Evolutionary conservation across 345 rosid genomes (phyloP).

Genomic region (Citrus maxima): DNA sequence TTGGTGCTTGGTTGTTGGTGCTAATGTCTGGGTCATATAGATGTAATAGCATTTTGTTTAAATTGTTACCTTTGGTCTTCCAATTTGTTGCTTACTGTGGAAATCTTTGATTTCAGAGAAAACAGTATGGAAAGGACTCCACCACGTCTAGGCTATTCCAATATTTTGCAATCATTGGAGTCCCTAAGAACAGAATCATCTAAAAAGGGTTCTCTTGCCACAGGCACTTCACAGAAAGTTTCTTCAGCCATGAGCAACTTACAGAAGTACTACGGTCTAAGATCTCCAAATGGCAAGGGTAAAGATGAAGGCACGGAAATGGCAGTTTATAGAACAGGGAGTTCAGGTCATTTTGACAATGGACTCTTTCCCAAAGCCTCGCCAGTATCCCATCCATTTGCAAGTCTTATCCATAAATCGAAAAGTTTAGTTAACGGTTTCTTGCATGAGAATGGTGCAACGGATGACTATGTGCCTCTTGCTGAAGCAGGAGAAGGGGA

Average conservation of each 20-base stretch:
- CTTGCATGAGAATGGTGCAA: slow-evolving; percentile 23
- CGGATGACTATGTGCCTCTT: slow-evolving; percentile 25
- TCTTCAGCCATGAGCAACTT: slow-evolving; percentile 63
- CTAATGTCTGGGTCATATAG: not conserved
- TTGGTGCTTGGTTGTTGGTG: not conserved
- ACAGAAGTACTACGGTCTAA: slow-evolving; percentile 47
- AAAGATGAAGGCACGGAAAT: slow-evolving; percentile 43
- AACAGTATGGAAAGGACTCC: slow-evolving; percentile 14
- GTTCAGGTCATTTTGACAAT: slow-evolving; percentile 16
- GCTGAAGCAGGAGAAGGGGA: slow-evolving; percentile 39
- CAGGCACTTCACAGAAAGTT: slow-evolving; percentile 34
- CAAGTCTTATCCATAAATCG: slow-evolving; percentile 12
- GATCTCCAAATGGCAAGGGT: slow-evolving; percentile 21
- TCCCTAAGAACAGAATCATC: slow-evolving; percentile 34
- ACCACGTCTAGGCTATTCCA: slow-evolving; percentile 15
- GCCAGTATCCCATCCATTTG: slow-evolving; percentile 16
- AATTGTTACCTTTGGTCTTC: not conserved
- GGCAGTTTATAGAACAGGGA: slow-evolving; percentile 41
- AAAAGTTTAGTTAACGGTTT: slow-evolving; percentile 19
- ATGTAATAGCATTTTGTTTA: not conserved
- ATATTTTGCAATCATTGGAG: slow-evolving; percentile 36
- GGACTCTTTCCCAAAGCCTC: slow-evolving; percentile 25
- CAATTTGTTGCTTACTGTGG: not conserved
- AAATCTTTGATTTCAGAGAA: slow-evolving; percentile 24
- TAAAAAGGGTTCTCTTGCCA: slow-evolving; percentile 42